These are phyloP conservation scores for Phanerodontia chrysosporium DNA, from an alignment of 768 basidiomycete species.

Conservation along the genomic window DNA sequence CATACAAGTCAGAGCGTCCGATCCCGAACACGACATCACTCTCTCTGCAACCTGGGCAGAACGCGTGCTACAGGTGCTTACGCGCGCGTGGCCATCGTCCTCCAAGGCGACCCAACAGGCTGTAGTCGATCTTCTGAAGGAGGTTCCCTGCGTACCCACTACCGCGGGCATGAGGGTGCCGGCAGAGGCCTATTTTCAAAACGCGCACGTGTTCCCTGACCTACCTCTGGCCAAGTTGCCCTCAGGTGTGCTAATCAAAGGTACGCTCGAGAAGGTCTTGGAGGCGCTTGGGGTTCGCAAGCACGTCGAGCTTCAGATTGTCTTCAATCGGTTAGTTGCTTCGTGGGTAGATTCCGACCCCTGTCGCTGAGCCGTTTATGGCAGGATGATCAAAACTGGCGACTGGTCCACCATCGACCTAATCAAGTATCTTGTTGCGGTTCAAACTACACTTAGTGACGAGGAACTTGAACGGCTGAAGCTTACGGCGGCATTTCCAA, in stretches of 20 bases:
- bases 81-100: slow-evolving; percentile 71
- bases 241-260: slow-evolving; percentile 60
- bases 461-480: slow-evolving; percentile 53
- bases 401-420: slow-evolving; percentile 87
- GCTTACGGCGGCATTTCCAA: slow-evolving; percentile 72
- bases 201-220: slow-evolving; percentile 86
- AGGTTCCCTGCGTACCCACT: slow-evolving; percentile 47
- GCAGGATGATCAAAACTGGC: slow-evolving; percentile 83
- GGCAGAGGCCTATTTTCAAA: slow-evolving; percentile 75
- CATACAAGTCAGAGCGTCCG: slow-evolving; percentile 35
- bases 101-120: slow-evolving; percentile 39
- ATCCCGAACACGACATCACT: slow-evolving; percentile 57
- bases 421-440: slow-evolving; percentile 81
- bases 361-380: neutral
- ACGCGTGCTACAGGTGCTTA: slow-evolving; percentile 60
- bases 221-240: slow-evolving; percentile 75
- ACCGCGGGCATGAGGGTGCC: slow-evolving; percentile 69
- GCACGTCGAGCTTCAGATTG: slow-evolving; percentile 87
- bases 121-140: slow-evolving; percentile 37
- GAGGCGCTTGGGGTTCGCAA: slow-evolving; percentile 78
- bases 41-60: slow-evolving; percentile 75
- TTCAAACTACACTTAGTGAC: slow-evolving; percentile 56
- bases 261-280: slow-evolving; percentile 65
- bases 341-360: neutral
- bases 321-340: slow-evolving; percentile 75